Evolutionary conservation across 192 early-diverging fungal species (phyloP), one percentile per base, ranked within the genome.

Genomic region (Globomyces pollinis-pini): DNA sequence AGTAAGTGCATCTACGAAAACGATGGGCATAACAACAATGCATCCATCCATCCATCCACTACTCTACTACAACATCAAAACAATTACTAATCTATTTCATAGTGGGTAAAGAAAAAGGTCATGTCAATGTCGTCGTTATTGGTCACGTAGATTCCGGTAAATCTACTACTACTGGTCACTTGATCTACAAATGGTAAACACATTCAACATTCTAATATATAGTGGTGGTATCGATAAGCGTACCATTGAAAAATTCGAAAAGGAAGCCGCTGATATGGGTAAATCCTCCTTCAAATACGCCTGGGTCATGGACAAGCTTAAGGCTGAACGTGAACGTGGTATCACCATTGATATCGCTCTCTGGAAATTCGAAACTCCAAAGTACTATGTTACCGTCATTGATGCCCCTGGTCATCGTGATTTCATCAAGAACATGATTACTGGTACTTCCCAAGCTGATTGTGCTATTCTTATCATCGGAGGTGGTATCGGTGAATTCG

Each of bases 201-300:
- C n/a, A n/a, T n/a, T n/a, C n/a, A n/a, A n/a, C n/a, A n/a, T n/a
- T n/a, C n/a, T n/a, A n/a, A n/a, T n/a, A n/a, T n/a, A n/a, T n/a
- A n/a, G 90, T 85, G 96, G 93, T 84, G 93, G 92, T 91, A 96
- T 98, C 76, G 88, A 91, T 82, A 91, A 95, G 88, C 91, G 93
- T 93, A 93, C 91, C 85, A 98, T 98, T 59, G 93, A 98, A 79
- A 94, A 94, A 91, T 93, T 98, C 86, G 88, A 92, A 81, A 92
- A 96, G 88, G 94, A 99, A 80, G 90, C 96, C 58, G 85, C 86
- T 76, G 92, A 96, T 71, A 86, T 95, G 65, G 96, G 96, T 78
- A 99, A 99, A 88, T 91, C 90, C 75, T 99, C 96, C 57, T 99
- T 99, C 90, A 93, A 93, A 82, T 99, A 94, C 85, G 96, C 96